Evolutionary conservation across 2,329 filamentous ascomycete species (phyloP), one percentile per base, ranked within the genome.

Genomic region (Fusarium fracticaudum): DNA sequence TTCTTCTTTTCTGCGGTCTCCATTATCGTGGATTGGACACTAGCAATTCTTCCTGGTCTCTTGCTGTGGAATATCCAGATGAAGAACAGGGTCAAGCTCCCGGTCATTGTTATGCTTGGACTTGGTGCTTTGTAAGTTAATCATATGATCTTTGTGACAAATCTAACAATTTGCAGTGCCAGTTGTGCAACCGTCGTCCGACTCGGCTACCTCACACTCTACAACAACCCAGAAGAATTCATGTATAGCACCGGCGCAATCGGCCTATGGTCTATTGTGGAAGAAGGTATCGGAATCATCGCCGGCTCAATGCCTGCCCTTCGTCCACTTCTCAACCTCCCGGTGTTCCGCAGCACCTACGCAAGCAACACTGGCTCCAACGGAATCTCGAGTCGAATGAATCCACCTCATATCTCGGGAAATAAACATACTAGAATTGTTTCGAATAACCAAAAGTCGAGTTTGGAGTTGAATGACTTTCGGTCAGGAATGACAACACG

Each of bases 51-150:
- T 10, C 79, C 79, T 0, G 61, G 70, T 1, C 72, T 81, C 5
- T 41, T 81, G 33, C 60, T 80, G 1, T 78, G 77, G 60, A 76
- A 78, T 5, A 48, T 80, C 6, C 76, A 80, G 53, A 77, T 80
- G 77, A 76, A 74, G 37, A 59, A 60, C 1, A 67, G 62, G 13
- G 65, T 79, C 18, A 79, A 79, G 48, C 24, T 78, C 6, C 72
- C 75, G 2, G 75, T 78, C 1, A 64, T 43, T 14, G 33, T 78
- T 0, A 68, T 79, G 45, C 67, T 79, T 40, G 65, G 76, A 3
- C 58, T 79, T 12, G 77, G 68, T 9, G 73, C 65, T 24, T 71
- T 78, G 77, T 77, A 38, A 70, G 77, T 48, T 1, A 2, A 0
- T 6, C 5, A 5, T 17, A 1, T 1, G 26, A 13, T 35, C 15